Percentiles rank a stretch among this genome's conserved stretches.
Evolutionary conservation across 208 protist species (phyloP).

Genomic region (Wallacemonas sp.): DNA sequence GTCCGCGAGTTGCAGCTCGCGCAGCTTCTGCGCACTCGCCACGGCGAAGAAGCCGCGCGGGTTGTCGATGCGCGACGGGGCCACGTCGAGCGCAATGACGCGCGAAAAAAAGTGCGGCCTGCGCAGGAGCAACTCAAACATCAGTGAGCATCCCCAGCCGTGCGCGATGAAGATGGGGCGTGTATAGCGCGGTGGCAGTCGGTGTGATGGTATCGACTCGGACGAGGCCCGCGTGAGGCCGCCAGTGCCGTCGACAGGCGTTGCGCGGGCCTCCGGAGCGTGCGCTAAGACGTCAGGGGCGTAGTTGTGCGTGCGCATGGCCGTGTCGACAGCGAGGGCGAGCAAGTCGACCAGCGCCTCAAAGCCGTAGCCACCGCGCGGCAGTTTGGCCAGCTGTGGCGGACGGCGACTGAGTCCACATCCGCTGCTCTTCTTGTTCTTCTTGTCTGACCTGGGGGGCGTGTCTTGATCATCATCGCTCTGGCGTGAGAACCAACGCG

Average conservation of each 20-base stretch:
- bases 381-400: neutral
- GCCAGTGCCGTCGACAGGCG: too few species aligned
- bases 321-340: constrained; percentile 71
- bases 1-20: too few species aligned
- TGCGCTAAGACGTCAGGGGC: constrained; percentile 29
- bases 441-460: neutral
- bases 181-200: constrained; percentile 37
- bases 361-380: constrained; percentile 56
- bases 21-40: neutral
- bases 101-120: constrained; percentile 57
- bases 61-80: constrained; percentile 30
- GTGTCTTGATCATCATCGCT: too few species aligned
- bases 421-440: neutral
- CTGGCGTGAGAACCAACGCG: too few species aligned
- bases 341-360: constrained; percentile 65
- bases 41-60: constrained; percentile 12
- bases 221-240: neutral
- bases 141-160: constrained; percentile 59
- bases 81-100: constrained; percentile 62
- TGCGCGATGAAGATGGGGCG: constrained; percentile 66
- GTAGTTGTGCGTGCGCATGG: constrained; percentile 71
- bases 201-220: constrained; percentile 32
- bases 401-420: neutral
- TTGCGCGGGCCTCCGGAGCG: too few species aligned
- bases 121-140: constrained; percentile 62